Evolutionary conservation across 345 rosid genomes (phyloP), one percentile per base, ranked within the genome.

Genomic region (Eucalyptus pumila): DNA sequence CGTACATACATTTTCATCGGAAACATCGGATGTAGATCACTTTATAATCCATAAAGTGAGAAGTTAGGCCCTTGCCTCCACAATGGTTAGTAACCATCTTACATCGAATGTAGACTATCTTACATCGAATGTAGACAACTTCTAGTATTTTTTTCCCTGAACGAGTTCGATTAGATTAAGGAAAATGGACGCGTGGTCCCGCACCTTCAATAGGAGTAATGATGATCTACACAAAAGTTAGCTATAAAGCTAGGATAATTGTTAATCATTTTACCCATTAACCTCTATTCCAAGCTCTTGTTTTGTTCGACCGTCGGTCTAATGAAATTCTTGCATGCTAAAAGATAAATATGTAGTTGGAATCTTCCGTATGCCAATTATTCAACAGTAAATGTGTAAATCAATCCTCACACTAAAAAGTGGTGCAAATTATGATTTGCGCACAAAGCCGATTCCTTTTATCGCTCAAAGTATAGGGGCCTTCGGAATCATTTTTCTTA

Each of bases 271-370:
- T 72, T 76, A 3, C 47, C 45, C 26, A 37, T 76, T 76, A 19
- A 76, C 83, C 47, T 21, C 27, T 37, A 23, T 56, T 56, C 62
- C 40, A 16, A 65, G 21, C 40, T 65, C 37, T n/a, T 69, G 6
- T 34, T 5, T 34, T 8, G 44, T 21, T 16, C 12, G 4, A 32
- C 6, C 3, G 12, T 7, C 1, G 2, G 4, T 32, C 24, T 4
- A 14, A 32, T 10, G 12, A 16, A 67, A 32, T 34, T 32, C 40
- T 67, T 17, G 80, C 40, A 16, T 6, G 21, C 11, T 17, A 3
- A 44, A 76, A 76, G 47, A 11, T 4, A 37, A 34, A 19, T 37
- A 16, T 5, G 14, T 6, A 19, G 26, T 6, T 14, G 2, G 6
- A 32, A 69, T 69, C 23, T 37, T 34, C 26, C 5, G 2, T 19